Evolutionary conservation across 2,329 filamentous ascomycete species (phyloP).

Genomic region (Botryosphaeria dothidea): DNA sequence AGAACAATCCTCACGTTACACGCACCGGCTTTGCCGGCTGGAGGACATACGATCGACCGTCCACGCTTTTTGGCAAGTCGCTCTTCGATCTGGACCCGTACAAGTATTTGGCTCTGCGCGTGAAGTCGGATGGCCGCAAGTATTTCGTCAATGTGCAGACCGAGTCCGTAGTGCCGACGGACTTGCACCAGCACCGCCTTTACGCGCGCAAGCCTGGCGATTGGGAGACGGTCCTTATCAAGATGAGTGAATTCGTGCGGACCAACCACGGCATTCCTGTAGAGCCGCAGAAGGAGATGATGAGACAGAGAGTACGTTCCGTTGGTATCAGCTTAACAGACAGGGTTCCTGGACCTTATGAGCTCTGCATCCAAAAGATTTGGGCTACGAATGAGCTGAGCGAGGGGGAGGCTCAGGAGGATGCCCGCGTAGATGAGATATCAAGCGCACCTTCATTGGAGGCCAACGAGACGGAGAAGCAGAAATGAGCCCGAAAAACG

Average conservation of each 20-base stretch:
- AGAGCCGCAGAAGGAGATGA: conserved; percentile 87
- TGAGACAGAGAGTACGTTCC: conserved; percentile 81
- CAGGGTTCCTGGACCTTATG: conserved; percentile 82
- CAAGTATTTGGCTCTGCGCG: conserved; percentile 78
- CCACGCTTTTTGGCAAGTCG: conserved; percentile 81
- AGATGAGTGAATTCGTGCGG: conserved; percentile 89
- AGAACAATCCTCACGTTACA: conserved; percentile 70
- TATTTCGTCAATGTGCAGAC: conserved; percentile 97
- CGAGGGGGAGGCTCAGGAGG: conserved; percentile 29
- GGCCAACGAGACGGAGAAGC: neutral
- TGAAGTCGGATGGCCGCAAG: conserved; percentile 86
- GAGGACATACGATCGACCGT: conserved; percentile 73
- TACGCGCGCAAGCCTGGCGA: conserved; percentile 76
- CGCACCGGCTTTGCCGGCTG: conserved; percentile 88
- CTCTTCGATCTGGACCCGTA: conserved; percentile 92
- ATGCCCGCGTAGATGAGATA: conserved; percentile 32
- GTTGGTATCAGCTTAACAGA: conserved; percentile 89
- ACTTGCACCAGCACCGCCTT: conserved; percentile 90
- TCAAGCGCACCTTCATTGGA: neutral
- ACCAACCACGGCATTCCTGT: conserved; percentile 92
- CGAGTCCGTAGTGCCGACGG: conserved; percentile 89
- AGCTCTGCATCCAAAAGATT: conserved; percentile 79
- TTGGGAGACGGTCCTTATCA: conserved; percentile 95
- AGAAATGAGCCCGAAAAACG: neutral
- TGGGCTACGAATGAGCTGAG: conserved; percentile 79